A percentile compares a stretch with the other conserved stretches of the same genome.
Conservation (phyloP, 495 filamentous ascomycete species). For the Aspergillus bertholletiae region DNA sequence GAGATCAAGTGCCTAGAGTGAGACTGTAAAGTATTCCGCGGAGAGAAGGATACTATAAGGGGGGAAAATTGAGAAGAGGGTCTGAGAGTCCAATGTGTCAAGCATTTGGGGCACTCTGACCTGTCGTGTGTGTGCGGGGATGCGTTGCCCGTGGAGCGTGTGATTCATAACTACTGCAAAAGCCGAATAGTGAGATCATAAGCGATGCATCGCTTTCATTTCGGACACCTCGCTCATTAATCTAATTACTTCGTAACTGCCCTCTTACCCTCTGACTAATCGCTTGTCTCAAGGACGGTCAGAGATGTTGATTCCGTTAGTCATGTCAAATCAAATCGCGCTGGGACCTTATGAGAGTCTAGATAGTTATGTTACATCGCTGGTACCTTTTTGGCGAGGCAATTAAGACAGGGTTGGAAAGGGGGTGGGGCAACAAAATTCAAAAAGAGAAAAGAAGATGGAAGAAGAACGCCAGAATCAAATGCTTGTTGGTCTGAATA, state of each 20-base stretch:
- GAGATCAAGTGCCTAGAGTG: not conserved
- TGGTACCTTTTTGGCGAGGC: no score
- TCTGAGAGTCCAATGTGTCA: not conserved
- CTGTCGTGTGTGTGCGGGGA: not conserved
- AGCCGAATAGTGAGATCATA: not conserved
- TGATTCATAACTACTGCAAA: not conserved
- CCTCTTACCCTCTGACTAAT: not conserved
- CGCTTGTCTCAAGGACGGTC: not conserved
- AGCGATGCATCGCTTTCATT: no score
- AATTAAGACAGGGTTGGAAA: no score
- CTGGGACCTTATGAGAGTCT: not conserved
- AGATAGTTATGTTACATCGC: not conserved
- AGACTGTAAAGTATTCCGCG: not conserved
- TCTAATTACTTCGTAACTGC: not conserved
- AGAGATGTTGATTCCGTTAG: no score
- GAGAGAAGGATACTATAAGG: not conserved
- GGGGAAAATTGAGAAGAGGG: not conserved
- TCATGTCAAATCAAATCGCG: no score
- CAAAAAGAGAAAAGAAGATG: not conserved
- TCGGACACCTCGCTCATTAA: not conserved
- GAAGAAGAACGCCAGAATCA: not conserved
- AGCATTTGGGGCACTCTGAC: not conserved
- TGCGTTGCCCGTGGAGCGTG: not conserved
- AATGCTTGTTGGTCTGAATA: not conserved
- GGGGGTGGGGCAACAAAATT: no score